Evolutionary conservation across 192 early-diverging fungal genomes (phyloP), one percentile per base, ranked within the genome.

Genomic region (Rhizoclosmatium globosum): DNA sequence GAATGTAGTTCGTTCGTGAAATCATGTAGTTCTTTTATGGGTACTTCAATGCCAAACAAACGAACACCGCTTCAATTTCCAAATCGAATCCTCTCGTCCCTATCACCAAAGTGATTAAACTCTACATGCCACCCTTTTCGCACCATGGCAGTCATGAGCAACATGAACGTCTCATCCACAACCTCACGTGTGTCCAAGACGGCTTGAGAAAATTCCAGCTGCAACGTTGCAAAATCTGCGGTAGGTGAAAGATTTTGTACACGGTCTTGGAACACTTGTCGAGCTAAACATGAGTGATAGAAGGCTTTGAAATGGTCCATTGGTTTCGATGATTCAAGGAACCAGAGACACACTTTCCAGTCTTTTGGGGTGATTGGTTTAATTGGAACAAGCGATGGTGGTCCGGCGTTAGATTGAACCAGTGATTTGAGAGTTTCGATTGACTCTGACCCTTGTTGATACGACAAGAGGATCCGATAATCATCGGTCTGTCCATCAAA

Each of bases 301-400:
- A 92, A 91, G 3, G 89, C 92, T 45, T 87, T 86, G 42, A 92
- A 79, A n/a, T 88, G 47, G 69, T 92, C 91, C 21, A 43, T 68
- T 1, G 86, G 47, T 17, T 65, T 81, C 7, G 90, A 87, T 15
- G 82, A 77, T 68, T 86, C 79, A 42, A 85, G 73, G 67, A 90
- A 93, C 90, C 89, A 92, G 7, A 92, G 74, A 45, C 82, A 83
- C 19, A 93, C 84, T 53, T 77, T 74, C 43, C 56, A 65, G 46
- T 65, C 68, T n/a, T 66, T 66, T 11, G 57, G 48, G 6, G 50
- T 53, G 50, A 17, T 17, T 53, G 50, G 6, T 53, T 7, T 53
- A 13, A 17, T 53, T 53, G 50, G 17, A 53, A 17, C 31, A 31
- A 31, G 31, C 31, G 31, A 31, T 31, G 31, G 31, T 0, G 31